phyloP scores from a whole-genome alignment of 2,329 filamentous ascomycete genomes.

The Xylariales sp. region DNA sequence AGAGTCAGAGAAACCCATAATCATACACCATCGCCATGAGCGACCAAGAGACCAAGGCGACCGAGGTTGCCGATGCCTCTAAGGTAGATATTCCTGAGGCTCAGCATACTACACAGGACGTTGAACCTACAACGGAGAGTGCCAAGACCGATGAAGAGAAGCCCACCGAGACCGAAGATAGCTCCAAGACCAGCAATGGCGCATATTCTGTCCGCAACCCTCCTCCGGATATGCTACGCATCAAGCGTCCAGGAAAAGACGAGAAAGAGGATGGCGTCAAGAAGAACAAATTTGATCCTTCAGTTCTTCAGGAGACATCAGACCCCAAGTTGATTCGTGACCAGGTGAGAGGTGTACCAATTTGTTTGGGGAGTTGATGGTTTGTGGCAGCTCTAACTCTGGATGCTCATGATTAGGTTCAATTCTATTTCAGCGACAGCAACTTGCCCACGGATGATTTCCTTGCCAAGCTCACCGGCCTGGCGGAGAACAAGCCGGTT shows the following conservation, averaged over 20 bases:
- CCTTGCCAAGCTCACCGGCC: conserved; percentile 73
- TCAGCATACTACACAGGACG: background rate
- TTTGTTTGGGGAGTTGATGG: background rate
- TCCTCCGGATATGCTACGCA: conserved; percentile 35
- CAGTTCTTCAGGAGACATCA: conserved; percentile 62
- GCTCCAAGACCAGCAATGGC: conserved; percentile 12
- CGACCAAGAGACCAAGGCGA: conserved; percentile 33
- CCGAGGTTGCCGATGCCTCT: conserved; percentile 12
- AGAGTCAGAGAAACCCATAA: no score
- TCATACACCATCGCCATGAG: conserved; percentile 19
- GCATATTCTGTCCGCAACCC: conserved; percentile 11
- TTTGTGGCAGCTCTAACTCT: no score
- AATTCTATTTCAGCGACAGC: conserved; percentile 49
- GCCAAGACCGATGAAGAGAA: conserved; percentile 19
- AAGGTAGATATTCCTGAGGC: conserved; percentile 1
- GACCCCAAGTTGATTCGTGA: conserved; percentile 79
- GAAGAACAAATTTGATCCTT: conserved; percentile 69
- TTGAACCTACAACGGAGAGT: background rate
- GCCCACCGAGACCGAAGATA: conserved; percentile 16
- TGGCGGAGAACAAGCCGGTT: conserved; percentile 77
- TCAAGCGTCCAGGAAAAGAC: conserved; percentile 31
- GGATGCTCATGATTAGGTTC: conserved; percentile 37
- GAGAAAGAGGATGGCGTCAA: conserved; percentile 38
- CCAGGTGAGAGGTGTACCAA: conserved; percentile 53
- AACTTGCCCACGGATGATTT: conserved; percentile 78